Base-by-base conservation (phyloP, 176 grass and related monocot species). In the Aegilops umbellulata region DNA sequence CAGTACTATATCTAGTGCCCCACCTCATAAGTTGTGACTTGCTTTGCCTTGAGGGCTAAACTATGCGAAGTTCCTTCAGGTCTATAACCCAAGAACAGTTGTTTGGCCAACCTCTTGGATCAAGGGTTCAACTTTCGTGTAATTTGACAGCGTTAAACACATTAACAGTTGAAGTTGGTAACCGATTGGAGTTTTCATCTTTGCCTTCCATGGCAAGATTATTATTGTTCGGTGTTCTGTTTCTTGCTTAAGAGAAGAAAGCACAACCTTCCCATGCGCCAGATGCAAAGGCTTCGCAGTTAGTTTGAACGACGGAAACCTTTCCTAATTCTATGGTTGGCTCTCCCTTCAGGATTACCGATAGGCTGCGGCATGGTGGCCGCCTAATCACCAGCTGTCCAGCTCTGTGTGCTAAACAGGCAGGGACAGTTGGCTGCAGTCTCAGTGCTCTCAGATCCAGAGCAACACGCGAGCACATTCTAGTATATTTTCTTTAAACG, bases 21-120 rank as follows among this genome's bases (percentile, higher is more conserved):
- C 26, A 61, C 3, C 57, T 68, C 26, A 51, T 3, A 62, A 60
- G n/a, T 86, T 86, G 74, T 83, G 72, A 82, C 75, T 93, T 96
- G 90, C 94, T 93, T 93, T 96, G 87, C 89, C 91, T 90, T 96
- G 60, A 91, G 84, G 84, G 57, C 46, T 79, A 91, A 71, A 88
- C 69, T 76, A 91, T 91, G 60, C 85, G 41, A 85, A 70, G 85
- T 77, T 84, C 74, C 25, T 86, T 81, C 47, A 70, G 81, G 47
- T 69, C 10, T 31, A 46, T 30, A 78, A 90, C 74, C 58, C 66
- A 75, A 67, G 32, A 17, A 63, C 64, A 49, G 47, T 20, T 84
- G 22, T 69, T 34, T 63, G 22, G 44, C 8, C 24, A 85, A 62
- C 62, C 38, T 69, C 76, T 49, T 80, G 20, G 36, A 42, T 19